Evolutionary conservation across 164 flowering plant genomes (phyloP).

Genomic region (Annona squamosa): DNA sequence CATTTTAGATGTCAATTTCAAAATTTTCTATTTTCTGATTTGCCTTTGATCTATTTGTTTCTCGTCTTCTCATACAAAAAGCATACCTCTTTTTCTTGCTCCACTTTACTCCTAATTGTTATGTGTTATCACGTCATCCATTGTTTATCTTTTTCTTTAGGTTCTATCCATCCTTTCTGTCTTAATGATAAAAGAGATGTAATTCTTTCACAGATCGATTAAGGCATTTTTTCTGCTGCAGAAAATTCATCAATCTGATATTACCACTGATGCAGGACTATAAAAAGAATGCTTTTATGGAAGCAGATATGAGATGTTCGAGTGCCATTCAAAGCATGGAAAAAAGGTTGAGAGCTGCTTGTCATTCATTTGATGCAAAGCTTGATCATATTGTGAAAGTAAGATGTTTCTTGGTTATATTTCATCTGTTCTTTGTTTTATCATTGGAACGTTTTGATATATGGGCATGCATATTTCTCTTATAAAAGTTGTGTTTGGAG

Average conservation of each 20-base stretch:
- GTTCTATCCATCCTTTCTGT: too few species aligned
- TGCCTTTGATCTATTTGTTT: too few species aligned
- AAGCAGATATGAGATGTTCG: conserved; percentile 72
- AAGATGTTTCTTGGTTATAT: conserved; percentile 12
- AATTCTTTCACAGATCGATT: background rate
- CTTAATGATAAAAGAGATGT: background rate
- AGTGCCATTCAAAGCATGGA: conserved; percentile 77
- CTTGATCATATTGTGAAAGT: conserved; percentile 69
- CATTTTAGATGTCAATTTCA: too few species aligned
- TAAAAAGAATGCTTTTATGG: conserved; percentile 71
- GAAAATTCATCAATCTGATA: conserved; percentile 3
- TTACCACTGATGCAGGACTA: conserved; percentile 58
- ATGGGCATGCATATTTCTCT: background rate
- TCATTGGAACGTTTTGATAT: background rate
- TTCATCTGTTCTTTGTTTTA: background rate
- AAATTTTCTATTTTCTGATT: too few species aligned
- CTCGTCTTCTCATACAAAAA: too few species aligned
- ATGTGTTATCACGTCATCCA: too few species aligned
- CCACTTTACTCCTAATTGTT: too few species aligned
- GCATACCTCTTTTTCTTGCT: too few species aligned
- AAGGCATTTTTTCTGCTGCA: background rate
- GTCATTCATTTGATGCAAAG: conserved; percentile 76
- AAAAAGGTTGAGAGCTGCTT: conserved; percentile 73
- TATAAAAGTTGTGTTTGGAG: background rate
- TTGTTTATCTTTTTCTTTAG: too few species aligned